Evolutionary conservation across 441 rosid species (phyloP), one percentile per base, ranked within the genome.

Genomic region (Pelargonium australe): DNA sequence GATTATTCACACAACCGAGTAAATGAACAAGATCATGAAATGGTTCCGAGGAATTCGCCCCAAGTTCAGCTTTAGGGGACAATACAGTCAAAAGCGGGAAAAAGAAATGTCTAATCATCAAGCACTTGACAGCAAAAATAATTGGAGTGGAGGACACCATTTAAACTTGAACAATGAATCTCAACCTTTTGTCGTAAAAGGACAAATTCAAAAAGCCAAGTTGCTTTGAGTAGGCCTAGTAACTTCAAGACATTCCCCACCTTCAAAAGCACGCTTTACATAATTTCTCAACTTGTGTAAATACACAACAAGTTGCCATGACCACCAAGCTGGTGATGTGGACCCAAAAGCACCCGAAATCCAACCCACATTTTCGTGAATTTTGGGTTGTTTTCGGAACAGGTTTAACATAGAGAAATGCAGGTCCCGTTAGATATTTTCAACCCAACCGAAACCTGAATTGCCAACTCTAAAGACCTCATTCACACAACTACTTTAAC

Each of bases 1-100:
- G 82, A 64, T 7, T 60, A 73, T 14, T 66, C 60, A 49, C 67
- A 53, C 20, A 53, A 53, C 20, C 5, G 8, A 53, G 60, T n/a
- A 10, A 13, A 47, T 12, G 14, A 10, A 47, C 55, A 47, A 47
- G 55, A 47, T 0, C 19, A 53, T 53, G 19, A 51, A 51, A 51
- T 5, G 60, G 60, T 53, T 53, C 60, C 60, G 7, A n/a, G 17
- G 5, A 14, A n/a, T 53, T 53, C 60, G 16, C 31, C 20, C 20
- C 8, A n/a, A 53, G 20, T 53, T 53, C 8, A 53, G 60, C 13
- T 4, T 53, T 53, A 14, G 20, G 60, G 60, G 14, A 53, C 19
- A 53, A 17, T 53, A 53, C 14, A 53, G 60, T 51, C 60, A 53
- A 12, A 53, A 4, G 60, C 60, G 31, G 31, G 31, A 53, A 51